Base-by-base conservation (phyloP, 345 rosid species). In the Acer saccharum region DNA sequence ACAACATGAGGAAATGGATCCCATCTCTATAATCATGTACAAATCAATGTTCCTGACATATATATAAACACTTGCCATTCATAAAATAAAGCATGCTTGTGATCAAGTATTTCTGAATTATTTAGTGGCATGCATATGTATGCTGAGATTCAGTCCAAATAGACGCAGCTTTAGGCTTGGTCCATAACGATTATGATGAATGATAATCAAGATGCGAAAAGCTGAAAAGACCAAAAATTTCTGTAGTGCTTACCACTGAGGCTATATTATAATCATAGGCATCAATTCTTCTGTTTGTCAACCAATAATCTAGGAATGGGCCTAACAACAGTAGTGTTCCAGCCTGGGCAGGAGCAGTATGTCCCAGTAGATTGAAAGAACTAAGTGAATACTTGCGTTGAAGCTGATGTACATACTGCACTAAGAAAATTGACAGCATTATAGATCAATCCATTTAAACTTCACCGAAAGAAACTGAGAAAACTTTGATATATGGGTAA, bases 301-400 rank as follows among this genome's bases (percentile, higher is more conserved):
- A 83, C 97, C 98, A 92, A 80, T 91, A 94, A 87, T 95, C 98
- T 83, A 92, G 85, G 82, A 93, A 93, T 46, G 99, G 98, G 64
- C 99, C 99, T 23, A 92, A 57, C 57, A 94, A 27, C 65, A 95
- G 84, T 76, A 95, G 85, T 2, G 99, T 89, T 77, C 87, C 98
- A 71, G 98, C 98, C 83, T 95, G 99, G 67, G 94, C 97, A 70
- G 99, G 99, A 76, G 99, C 98, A 21, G 99, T 95, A 83, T 95
- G 99, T 69, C 99, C 99, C 88, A 95, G 80, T 66, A 95, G 86
- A 85, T 91, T 95, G 88, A 93, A 93, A 63, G 99, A 95, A 85
- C 91, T 91, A 3, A 95, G 89, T 2, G 93, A 87, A 77, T 95
- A 94, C 81, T 88, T 92, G 52, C 95, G 79, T 76, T 94, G 98